Evolutionary conservation across 2,329 filamentous ascomycete species (phyloP), one percentile per base, ranked within the genome.

Genomic region (Colletotrichum orchidophilum): DNA sequence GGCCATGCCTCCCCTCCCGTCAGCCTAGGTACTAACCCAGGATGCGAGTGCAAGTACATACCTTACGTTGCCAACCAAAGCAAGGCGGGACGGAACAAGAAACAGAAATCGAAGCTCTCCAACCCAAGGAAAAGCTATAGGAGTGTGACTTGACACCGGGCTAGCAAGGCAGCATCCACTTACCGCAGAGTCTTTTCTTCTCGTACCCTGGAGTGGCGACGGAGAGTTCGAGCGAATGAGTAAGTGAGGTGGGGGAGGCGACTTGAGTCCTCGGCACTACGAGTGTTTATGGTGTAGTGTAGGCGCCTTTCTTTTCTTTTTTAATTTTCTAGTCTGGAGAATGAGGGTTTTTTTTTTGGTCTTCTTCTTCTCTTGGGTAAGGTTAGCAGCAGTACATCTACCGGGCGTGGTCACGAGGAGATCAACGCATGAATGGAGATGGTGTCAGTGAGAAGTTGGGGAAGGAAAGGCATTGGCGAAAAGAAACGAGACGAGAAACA

Each of bases 31-130:
- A 21, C 26, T 13, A 5, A 49, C 39, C 11, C 35, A 46, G 39
- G 1, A 46, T 18, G 39, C 15, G 7, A 46, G 18, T 5, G 31
- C 58, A n/a, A 53, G 42, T 21, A n/a, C 39, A 31, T 13, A 18
- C 15, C 24, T 66, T 70, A 71, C 68, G 62, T 55, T 52, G 39
- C 57, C 64, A 31, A 63, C 58, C 57, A 67, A 58, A 67, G 68
- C 58, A 71, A 59, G 57, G 42, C 64, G 58, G 61, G 50, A 57
- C 42, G 42, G 57, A 70, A 67, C 52, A 67, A 63, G 68, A 68
- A 68, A 58, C 64, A 58, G 35, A 58, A 59, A 33, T 42, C 13
- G 55, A 63, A 63, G 57, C 57, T 68, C 68, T 13, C 46, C n/a
- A 9, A 18, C n/a, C 29, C 12, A 39, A 21, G 42, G 58, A 39